Evolutionary conservation across 768 basidiomycete genomes (phyloP).

Genomic region (Termitomyces sp.): DNA sequence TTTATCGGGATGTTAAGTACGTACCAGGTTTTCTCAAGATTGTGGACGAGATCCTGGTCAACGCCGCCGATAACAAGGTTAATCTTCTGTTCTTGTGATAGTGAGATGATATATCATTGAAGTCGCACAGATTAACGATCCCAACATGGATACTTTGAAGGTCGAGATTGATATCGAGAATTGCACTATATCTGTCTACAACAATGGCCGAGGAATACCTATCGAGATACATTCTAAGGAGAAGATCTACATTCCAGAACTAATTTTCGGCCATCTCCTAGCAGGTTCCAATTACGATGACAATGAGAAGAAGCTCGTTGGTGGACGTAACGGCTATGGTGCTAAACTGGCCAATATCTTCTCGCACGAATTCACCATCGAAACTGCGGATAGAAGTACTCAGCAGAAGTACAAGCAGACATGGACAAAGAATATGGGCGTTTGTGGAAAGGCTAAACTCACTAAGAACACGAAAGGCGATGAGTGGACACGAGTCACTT

Average conservation of each 20-base stretch:
- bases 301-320: slow-evolving; percentile 96
- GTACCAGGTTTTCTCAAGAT: slow-evolving; percentile 99
- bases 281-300: slow-evolving; percentile 98
- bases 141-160: slow-evolving; percentile 88
- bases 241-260: slow-evolving; percentile 92
- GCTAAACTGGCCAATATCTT: slow-evolving; percentile 99
- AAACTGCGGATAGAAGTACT: slow-evolving; percentile 88
- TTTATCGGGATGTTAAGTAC: slow-evolving; percentile 76
- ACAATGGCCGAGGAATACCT: slow-evolving; percentile 95
- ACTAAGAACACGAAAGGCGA: slow-evolving; percentile 85
- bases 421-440: slow-evolving; percentile 92
- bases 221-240: slow-evolving; percentile 93
- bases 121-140: slow-evolving; percentile 76
- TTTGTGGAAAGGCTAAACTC: slow-evolving; percentile 86
- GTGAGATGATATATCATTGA: neutral
- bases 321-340: slow-evolving; percentile 97
- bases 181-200: slow-evolving; percentile 86
- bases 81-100: slow-evolving; percentile 13
- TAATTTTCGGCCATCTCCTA: slow-evolving; percentile 94
- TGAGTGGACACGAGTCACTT: slow-evolving; percentile 91
- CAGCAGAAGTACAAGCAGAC: slow-evolving; percentile 92
- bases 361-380: slow-evolving; percentile 92
- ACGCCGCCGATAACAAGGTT: slow-evolving; percentile 99
- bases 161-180: slow-evolving; percentile 82
- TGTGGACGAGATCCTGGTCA: slow-evolving; percentile 97